Percentiles rank a stretch among this genome's conserved stretches.
phyloP scores from a whole-genome alignment of 148 eudicot genomes.

The Diospyros kaki region DNA sequence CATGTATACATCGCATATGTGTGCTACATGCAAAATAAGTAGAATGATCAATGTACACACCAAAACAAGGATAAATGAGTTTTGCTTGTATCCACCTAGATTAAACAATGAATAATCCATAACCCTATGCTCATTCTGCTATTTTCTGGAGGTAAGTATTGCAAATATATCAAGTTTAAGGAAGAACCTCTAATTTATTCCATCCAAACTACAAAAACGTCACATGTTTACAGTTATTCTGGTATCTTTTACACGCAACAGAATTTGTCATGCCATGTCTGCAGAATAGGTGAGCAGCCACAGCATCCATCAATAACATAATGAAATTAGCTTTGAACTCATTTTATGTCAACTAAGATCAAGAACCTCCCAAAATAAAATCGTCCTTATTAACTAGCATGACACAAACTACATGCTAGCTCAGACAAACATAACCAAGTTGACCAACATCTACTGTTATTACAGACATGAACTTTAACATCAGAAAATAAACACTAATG shows the following conservation, averaged over 20 bases:
- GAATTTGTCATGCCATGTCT: background rate
- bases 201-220: background rate
- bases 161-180: background rate
- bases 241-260: background rate
- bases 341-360: background rate
- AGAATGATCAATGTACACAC: background rate
- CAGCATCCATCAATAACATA: background rate
- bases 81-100: background rate
- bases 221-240: background rate
- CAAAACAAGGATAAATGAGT: background rate
- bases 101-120: background rate
- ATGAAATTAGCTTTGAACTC: background rate
- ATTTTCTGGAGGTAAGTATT: background rate
- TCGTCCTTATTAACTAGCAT: background rate
- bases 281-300: constrained; percentile 1
- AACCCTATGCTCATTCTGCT: background rate
- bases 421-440: background rate
- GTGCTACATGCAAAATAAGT: background rate
- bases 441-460: background rate
- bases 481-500: background rate
- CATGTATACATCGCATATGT: background rate
- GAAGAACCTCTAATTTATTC: background rate
- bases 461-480: background rate
- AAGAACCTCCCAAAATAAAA: background rate
- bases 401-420: background rate